Evolutionary conservation across 192 early-diverging fungal genomes (phyloP), one percentile per base, ranked within the genome.

Genomic region (Podila epigama): DNA sequence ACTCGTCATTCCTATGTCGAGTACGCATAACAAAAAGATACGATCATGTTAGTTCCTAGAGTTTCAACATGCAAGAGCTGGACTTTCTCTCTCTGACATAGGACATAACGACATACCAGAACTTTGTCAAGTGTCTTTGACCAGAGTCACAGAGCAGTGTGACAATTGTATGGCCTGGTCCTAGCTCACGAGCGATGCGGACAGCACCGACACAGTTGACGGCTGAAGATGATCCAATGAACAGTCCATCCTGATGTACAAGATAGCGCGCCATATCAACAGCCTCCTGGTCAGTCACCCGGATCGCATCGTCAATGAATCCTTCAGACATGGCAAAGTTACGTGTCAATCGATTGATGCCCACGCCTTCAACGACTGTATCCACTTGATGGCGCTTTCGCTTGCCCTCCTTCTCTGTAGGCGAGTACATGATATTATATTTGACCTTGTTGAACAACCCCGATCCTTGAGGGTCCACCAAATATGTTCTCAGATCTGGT

Each of bases 341-440:
- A 10, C 84, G 79, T 6, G 97, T 99, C 63, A 97, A 61, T 13
- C 97, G 88, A 81, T 98, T 99, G 63, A 98, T 91, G 1, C 97
- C 97, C 9, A 99, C 88, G 6, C 97, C 97, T 81, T 99, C 97
- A 0, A 99, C 94, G 28, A 99, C 87, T 32, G 97, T 92, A 69
- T 99, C 97, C n/a, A 98, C 93, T 71, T 99, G 97, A 79, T 99
- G 96, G 9, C 97, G 90, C 51, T 86, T 85, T 28, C 97, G 79
- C 8, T 87, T 92, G 10, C 97, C 97, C 70, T 99, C 97, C 36
- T 89, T 86, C 70, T 99, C 96, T 2, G 85, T 89, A 1, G 87
- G 85, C 5, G 94, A 84, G 82, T 95, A 99, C 93, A 99, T 91
- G 68, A 96, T 88, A 51, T 91, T 91, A 79, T 94, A 90, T 69